Percentiles rank a stretch among this genome's conserved stretches.
These are phyloP conservation scores for Saposhnikovia divaricata DNA, from an alignment of 129 eudicot species.

Conservation along the genomic window DNA sequence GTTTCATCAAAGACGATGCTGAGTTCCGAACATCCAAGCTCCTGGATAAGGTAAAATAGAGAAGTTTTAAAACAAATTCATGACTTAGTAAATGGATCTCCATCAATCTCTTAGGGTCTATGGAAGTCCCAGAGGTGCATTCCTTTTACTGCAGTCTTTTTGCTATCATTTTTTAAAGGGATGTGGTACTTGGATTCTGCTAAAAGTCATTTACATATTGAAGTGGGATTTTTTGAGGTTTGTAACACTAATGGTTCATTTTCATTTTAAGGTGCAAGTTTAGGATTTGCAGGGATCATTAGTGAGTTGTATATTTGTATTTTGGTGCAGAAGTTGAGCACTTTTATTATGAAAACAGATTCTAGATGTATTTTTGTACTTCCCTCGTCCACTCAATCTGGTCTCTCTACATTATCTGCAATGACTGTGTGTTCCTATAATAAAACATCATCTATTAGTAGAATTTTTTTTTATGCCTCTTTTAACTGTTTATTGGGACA, in stretches of 20 bases:
- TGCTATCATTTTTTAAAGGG: neutral
- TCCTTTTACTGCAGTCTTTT: neutral
- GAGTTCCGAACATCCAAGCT: conserved; percentile 43
- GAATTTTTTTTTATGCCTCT: too few species aligned
- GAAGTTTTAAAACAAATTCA: neutral
- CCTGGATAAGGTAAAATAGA: conserved; percentile 49
- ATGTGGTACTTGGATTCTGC: neutral
- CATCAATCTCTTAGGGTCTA: neutral
- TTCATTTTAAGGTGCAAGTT: neutral
- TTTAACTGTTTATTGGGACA: too few species aligned
- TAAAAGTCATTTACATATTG: neutral
- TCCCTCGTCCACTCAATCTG: neutral
- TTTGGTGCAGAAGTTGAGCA: neutral
- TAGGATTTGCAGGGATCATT: neutral
- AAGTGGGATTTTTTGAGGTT: neutral
- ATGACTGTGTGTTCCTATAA: neutral
- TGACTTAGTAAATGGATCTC: neutral
- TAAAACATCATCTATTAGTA: too few species aligned
- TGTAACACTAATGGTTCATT: neutral
- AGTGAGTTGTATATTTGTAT: conserved; percentile 1
- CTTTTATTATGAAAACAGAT: neutral
- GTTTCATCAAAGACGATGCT: conserved; percentile 85
- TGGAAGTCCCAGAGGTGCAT: conserved; percentile 1
- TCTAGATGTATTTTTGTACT: neutral
- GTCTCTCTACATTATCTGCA: neutral